A percentile compares a stretch with the other conserved stretches of the same genome.
Conservation (phyloP, 108 stramenopile species). For the Halocafeteria seosinensis region DNA sequence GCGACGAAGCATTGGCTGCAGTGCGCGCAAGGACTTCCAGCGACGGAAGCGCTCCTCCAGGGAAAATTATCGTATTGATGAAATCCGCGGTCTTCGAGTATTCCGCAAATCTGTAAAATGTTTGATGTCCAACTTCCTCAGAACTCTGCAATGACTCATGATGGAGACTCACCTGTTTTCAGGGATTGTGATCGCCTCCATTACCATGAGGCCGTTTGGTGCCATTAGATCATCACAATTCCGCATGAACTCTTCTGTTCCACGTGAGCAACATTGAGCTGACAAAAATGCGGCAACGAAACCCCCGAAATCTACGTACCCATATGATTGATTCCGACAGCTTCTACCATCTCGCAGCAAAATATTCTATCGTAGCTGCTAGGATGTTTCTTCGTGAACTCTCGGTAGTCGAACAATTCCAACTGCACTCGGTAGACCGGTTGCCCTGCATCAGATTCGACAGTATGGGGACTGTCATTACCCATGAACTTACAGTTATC, state of each 20-base stretch:
- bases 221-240: conserved; percentile 64
- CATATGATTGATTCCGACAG: conserved; percentile 77
- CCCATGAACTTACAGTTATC: no score
- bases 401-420: conserved; percentile 75
- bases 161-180: no score
- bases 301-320: no score
- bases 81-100: conserved; percentile 69
- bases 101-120: conserved; percentile 68
- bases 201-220: conserved; percentile 64
- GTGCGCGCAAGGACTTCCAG: conserved; percentile 67
- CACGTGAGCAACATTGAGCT: no score
- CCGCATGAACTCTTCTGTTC: conserved; percentile 63
- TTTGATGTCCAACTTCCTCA: no score
- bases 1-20: conserved; percentile 41
- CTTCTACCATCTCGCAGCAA: conserved; percentile 93
- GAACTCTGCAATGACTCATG: no score
- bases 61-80: conserved; percentile 88
- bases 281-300: no score
- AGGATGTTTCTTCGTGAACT: conserved; percentile 37
- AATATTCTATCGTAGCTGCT: conserved; percentile 68
- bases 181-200: conserved; percentile 89
- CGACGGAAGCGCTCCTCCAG: conserved; percentile 69
- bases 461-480: no score
- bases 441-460: no score
- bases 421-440: no score